Conservation (phyloP, 108 stramenopile species). For the Discostella stelligeroides region DNA sequence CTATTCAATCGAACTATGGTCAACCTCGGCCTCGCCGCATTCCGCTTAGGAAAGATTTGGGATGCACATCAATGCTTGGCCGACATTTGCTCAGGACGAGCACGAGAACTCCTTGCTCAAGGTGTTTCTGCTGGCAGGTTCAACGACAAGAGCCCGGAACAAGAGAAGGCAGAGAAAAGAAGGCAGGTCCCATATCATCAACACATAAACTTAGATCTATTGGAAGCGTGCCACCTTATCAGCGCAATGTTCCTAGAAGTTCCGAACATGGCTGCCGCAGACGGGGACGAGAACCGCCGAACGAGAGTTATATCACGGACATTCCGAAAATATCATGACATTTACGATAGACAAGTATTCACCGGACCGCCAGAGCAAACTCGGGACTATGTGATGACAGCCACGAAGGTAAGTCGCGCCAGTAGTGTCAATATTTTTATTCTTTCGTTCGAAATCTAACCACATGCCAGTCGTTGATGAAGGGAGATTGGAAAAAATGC, state of each 20-base stretch:
- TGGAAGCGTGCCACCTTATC: conserved; percentile 96
- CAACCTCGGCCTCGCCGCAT: conserved; percentile 95
- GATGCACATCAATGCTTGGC: conserved; percentile 95
- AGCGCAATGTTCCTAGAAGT: conserved; percentile 98
- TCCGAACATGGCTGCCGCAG: conserved; percentile 91
- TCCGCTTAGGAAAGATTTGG: conserved; percentile 91
- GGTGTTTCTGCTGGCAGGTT: conserved; percentile 80
- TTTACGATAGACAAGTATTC: conserved; percentile 94
- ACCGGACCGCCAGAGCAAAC: conserved; percentile 98
- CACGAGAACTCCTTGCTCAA: conserved; percentile 96
- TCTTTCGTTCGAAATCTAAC: too few species aligned
- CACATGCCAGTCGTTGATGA: conserved; percentile 50
- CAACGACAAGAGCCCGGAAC: conserved; percentile 91
- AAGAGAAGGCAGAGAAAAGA: conserved; percentile 98
- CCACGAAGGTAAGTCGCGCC: conserved; percentile 58
- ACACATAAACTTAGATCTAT: conserved; percentile 95
- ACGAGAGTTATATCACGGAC: conserved; percentile 83
- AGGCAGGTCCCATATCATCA: conserved; percentile 96
- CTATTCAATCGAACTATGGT: conserved; percentile 98
- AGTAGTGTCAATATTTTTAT: too few species aligned
- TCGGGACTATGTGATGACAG: conserved; percentile 95
- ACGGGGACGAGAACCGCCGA: conserved; percentile 53
- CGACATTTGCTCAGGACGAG: conserved; percentile 90
- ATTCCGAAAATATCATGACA: conserved; percentile 94
- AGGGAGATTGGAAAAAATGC: conserved; percentile 95